These are phyloP conservation scores for Nephromyces sp. DNA, from an alignment of 169 alveolate genomes.

Conservation along the genomic window DNA sequence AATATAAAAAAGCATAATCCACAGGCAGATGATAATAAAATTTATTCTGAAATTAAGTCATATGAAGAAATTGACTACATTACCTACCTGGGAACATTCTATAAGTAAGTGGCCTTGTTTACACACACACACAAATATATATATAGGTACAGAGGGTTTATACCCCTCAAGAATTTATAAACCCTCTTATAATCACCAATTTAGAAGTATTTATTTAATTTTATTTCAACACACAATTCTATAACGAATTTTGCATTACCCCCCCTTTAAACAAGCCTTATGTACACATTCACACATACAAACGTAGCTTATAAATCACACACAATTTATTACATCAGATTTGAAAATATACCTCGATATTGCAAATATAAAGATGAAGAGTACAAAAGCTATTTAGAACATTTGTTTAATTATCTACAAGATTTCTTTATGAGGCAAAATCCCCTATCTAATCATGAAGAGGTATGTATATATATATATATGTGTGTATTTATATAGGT, in stretches of 20 bases:
- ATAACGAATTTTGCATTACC: too few species aligned
- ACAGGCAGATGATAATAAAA: not conserved
- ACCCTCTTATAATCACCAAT: too few species aligned
- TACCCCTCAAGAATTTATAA: too few species aligned
- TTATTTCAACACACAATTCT: too few species aligned
- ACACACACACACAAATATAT: too few species aligned
- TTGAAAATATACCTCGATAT: conserved; percentile 5
- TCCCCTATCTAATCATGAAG: conserved; percentile 9
- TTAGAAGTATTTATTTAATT: too few species aligned
- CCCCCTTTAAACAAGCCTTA: too few species aligned
- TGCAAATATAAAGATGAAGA: conserved; percentile 2
- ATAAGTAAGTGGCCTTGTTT: not conserved
- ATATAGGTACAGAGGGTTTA: too few species aligned
- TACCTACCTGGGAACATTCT: not conserved
- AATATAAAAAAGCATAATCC: not conserved
- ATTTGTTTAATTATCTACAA: not conserved
- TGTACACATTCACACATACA: too few species aligned
- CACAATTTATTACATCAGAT: too few species aligned
- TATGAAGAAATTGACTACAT: conserved; percentile 1
- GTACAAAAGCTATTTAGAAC: not conserved
- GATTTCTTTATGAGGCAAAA: conserved; percentile 5
- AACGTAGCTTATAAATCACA: too few species aligned
- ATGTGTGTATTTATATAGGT: not conserved
- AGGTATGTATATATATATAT: not conserved
- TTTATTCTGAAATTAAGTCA: not conserved